Base-by-base conservation (phyloP, 495 filamentous ascomycete species). In the Aspergillus hancockii region DNA sequence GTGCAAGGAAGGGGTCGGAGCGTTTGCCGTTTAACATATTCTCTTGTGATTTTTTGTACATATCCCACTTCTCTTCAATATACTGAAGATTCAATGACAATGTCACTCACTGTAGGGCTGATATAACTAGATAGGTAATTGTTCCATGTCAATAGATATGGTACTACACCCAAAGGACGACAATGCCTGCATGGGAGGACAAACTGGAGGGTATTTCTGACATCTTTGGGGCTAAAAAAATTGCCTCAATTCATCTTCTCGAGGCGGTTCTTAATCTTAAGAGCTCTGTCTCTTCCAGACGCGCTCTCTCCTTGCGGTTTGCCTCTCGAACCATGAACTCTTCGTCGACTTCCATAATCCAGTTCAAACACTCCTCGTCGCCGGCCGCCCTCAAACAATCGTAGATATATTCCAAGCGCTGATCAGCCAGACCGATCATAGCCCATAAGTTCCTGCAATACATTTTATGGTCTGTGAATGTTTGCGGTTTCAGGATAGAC, bases 1-100 rank as follows among this genome's bases (percentile, higher is more conserved):
- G 34, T 67, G 63, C 66, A 69, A 71, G 16, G n/a, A 41, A 6
- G 71, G 71, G 65, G 62, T 70, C 64, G 67, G 65, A 73, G 71
- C 66, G 62, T 71, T 65, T 68, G 60, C 58, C 50, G 52, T 63
- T 60, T 53, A 55, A 57, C 64, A 41, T 30, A 59, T 57, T 49
- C 54, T 62, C 45, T 52, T 59, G 49, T 60, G 47, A 34, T 49
- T 49, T 46, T 28, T 23, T 52, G 71, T 74, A 72, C 57, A 72
- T 72, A 63, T 65, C 13, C n/a, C 34, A 53, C 54, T 53, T 49
- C 38, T 49, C 22, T 8, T 28, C 40, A 53, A 53, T 53, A 16
- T 41, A 53, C 19, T 28, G 32, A 9, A 40, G 21, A 41, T n/a
- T 41, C 16, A 14, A 41, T 41, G 38, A 41, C 13, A n/a, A 41